phyloP scores from a whole-genome alignment of 768 basidiomycete genomes.

The Amylocystis lapponica region DNA sequence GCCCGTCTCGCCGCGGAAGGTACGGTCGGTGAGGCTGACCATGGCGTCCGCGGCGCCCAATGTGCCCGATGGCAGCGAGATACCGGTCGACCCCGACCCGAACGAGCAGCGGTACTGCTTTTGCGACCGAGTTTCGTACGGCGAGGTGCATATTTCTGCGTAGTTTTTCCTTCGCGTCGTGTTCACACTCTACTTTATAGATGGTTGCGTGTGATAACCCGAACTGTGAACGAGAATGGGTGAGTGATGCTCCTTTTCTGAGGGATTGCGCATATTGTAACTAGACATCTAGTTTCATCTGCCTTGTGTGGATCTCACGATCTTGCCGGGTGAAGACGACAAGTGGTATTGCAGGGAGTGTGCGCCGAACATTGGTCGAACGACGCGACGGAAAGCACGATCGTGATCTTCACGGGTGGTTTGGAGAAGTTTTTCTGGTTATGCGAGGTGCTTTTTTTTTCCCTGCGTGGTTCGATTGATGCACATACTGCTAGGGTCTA shows the following conservation, averaged over 20 bases:
- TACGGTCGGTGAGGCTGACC: conserved; percentile 29
- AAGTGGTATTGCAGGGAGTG: conserved; percentile 77
- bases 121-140: conserved; percentile 75
- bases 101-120: conserved; percentile 68
- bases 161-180: not conserved
- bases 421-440: too few relatives aligned
- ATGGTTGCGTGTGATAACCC: conserved; percentile 86
- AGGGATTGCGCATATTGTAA: not conserved
- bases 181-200: conserved; percentile 28
- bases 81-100: conserved; percentile 21
- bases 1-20: too few relatives aligned
- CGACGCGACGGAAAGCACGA: conserved; percentile 7
- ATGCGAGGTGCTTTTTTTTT: too few relatives aligned
- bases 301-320: conserved; percentile 54
- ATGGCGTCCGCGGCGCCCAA: conserved; percentile 27
- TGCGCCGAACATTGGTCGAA: conserved; percentile 5
- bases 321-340: conserved; percentile 49
- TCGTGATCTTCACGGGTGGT: too few relatives aligned
- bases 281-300: conserved; percentile 73
- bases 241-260: conserved; percentile 33
- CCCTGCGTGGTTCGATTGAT: too few relatives aligned
- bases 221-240: conserved; percentile 79
- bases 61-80: conserved; percentile 7
- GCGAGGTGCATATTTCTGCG: conserved; percentile 43
- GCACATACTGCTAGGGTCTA: too few relatives aligned